Conservation (phyloP, 2,329 filamentous ascomycete species). For the Exserohilum rostratum region DNA sequence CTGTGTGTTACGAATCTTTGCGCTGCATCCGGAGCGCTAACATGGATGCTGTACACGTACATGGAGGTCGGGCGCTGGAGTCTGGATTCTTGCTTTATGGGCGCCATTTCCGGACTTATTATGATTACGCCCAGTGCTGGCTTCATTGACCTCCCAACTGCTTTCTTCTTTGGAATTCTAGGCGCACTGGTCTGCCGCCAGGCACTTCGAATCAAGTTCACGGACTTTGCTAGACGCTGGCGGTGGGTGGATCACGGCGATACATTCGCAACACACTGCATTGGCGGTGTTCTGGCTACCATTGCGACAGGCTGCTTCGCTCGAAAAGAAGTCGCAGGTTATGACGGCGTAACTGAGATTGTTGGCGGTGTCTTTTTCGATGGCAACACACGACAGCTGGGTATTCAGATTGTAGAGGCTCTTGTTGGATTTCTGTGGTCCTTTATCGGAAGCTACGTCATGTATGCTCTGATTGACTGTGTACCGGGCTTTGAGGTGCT, state of each 20-base stretch:
- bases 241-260: constrained; percentile 63
- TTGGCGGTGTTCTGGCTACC: constrained; percentile 59
- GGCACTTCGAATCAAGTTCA: constrained; percentile 61
- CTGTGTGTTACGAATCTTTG: constrained; percentile 59
- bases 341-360: constrained; percentile 59
- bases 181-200: constrained; percentile 58
- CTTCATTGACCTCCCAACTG: constrained; percentile 58
- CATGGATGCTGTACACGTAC: constrained; percentile 56
- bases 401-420: constrained; percentile 59
- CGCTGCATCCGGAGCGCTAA: constrained; percentile 55
- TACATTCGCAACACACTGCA: constrained; percentile 62
- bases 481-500: constrained; percentile 60
- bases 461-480: constrained; percentile 60
- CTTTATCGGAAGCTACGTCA: constrained; percentile 56
- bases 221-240: constrained; percentile 53
- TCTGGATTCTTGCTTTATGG: constrained; percentile 59
- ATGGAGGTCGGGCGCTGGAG: constrained; percentile 54
- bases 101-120: constrained; percentile 59
- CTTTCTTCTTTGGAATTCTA: constrained; percentile 56
- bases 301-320: constrained; percentile 60
- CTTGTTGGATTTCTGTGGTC: constrained; percentile 59
- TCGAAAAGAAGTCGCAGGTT: constrained; percentile 58
- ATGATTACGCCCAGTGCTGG: constrained; percentile 60
- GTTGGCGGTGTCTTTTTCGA: constrained; percentile 60
- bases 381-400: constrained; percentile 57